Evolutionary conservation across 371 early-diverging fungal genomes (phyloP).

Genomic region (Syncephalastrum sp.): DNA sequence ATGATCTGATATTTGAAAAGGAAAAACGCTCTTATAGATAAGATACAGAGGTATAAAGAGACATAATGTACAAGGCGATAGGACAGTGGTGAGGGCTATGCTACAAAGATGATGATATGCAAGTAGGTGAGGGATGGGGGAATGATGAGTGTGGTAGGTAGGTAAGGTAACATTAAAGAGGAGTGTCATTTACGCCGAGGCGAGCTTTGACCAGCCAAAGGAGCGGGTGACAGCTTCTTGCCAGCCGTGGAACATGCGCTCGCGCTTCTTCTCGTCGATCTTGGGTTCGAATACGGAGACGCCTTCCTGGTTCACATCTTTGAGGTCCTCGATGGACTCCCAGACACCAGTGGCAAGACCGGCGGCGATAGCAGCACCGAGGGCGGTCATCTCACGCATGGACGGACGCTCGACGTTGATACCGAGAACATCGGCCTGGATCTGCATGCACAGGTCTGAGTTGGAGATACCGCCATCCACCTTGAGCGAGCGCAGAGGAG

Average conservation of each 20-base stretch:
- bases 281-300: slow-evolving; percentile 42
- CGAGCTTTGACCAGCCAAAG: slow-evolving; percentile 56
- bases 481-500: slow-evolving; percentile 63
- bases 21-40: slow-evolving; percentile 2
- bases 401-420: slow-evolving; percentile 80
- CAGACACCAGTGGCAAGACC: slow-evolving; percentile 81
- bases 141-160: too few species aligned
- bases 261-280: slow-evolving; percentile 56
- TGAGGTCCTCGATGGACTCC: slow-evolving; percentile 39
- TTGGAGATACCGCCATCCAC: slow-evolving; percentile 95
- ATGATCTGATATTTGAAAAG: slow-evolving; percentile 1
- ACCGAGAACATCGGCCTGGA: slow-evolving; percentile 85
- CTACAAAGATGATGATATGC: too few species aligned
- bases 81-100: too few species aligned
- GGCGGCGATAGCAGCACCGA: slow-evolving; percentile 94
- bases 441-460: slow-evolving; percentile 87
- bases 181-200: too few species aligned
- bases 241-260: slow-evolving; percentile 74
- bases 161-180: too few species aligned
- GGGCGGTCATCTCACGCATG: slow-evolving; percentile 91
- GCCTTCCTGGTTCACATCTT: slow-evolving; percentile 36
- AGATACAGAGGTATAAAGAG: slow-evolving; percentile 2
- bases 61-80: too few species aligned
- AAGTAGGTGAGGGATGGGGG: too few species aligned
- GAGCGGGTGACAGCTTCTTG: slow-evolving; percentile 83